Evolutionary conservation across 2,329 filamentous ascomycete species (phyloP).

Genomic region (Tothia fuscella): DNA sequence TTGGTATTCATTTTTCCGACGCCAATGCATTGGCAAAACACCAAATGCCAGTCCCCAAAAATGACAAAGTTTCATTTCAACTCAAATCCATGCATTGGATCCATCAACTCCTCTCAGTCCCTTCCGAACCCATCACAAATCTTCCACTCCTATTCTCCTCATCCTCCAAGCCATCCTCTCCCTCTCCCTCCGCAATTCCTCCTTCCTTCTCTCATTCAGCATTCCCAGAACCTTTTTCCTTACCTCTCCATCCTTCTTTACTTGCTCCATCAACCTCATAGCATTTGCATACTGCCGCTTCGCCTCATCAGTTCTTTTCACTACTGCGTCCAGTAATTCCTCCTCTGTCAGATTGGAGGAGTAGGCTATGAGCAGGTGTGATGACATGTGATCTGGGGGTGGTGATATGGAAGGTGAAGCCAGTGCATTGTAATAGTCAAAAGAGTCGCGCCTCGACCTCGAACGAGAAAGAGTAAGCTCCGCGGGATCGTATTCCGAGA

Average conservation of each 20-base stretch:
- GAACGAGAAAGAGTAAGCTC: neutral
- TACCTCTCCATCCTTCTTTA: neutral
- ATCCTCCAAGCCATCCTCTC: constrained; percentile 2
- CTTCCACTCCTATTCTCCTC: constrained; percentile 1
- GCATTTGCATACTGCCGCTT: constrained; percentile 2
- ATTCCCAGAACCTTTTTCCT: neutral
- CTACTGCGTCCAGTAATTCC: neutral
- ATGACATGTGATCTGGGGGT: neutral
- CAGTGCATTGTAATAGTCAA: neutral
- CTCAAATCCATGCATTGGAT: too few relatives aligned
- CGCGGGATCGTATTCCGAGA: constrained; percentile 8
- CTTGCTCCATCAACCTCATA: neutral
- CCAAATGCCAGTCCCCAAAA: too few relatives aligned
- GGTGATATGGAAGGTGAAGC: neutral
- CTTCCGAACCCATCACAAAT: too few relatives aligned
- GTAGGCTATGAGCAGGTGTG: constrained; percentile 1
- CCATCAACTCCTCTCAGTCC: too few relatives aligned
- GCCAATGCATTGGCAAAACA: too few relatives aligned
- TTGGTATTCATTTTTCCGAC: too few relatives aligned
- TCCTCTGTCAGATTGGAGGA: neutral
- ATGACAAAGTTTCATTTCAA: too few relatives aligned
- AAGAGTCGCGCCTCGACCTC: neutral
- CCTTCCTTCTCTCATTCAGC: constrained; percentile 4
- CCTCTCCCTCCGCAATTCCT: constrained; percentile 3
- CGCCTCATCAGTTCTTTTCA: constrained; percentile 1